These are phyloP conservation scores for Carex littledalei DNA, from an alignment of 176 grass and related monocot species.

Conservation along the genomic window DNA sequence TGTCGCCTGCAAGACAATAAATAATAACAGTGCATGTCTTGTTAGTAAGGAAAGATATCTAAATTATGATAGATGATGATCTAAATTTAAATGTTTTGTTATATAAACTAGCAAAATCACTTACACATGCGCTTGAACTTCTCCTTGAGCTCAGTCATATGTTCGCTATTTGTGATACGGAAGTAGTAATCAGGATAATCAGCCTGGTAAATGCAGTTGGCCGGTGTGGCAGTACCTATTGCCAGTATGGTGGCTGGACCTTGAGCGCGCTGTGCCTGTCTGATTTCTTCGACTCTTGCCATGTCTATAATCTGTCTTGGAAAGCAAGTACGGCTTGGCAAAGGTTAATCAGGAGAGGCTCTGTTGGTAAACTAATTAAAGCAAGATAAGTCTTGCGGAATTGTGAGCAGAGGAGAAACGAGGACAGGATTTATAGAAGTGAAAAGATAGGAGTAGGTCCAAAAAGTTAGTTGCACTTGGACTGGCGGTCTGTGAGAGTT, in stretches of 20 bases:
- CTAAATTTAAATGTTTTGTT: no score
- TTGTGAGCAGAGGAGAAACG: background rate
- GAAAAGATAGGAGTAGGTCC: background rate
- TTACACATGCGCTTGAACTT: slow-evolving; percentile 34
- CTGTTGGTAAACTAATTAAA: background rate
- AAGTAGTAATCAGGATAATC: slow-evolving; percentile 20
- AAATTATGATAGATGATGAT: no score
- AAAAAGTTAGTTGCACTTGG: background rate
- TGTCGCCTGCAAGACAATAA: background rate
- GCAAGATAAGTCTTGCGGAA: background rate
- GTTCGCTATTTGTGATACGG: slow-evolving; percentile 12
- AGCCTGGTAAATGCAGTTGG: slow-evolving; percentile 11
- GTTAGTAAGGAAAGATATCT: no score
- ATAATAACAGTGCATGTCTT: no score
- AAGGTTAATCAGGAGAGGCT: background rate
- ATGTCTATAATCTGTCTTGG: background rate
- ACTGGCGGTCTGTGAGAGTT: background rate
- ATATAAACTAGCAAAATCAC: background rate
- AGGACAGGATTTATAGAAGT: background rate
- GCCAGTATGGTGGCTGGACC: slow-evolving; percentile 14
- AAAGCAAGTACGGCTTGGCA: no score
- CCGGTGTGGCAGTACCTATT: slow-evolving; percentile 26
- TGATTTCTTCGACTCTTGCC: slow-evolving; percentile 8
- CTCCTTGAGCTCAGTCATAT: slow-evolving; percentile 17
- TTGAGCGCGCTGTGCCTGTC: slow-evolving; percentile 18